phyloP scores from a whole-genome alignment of 2,329 filamentous ascomycete species.

The Daldinia sp. region DNA sequence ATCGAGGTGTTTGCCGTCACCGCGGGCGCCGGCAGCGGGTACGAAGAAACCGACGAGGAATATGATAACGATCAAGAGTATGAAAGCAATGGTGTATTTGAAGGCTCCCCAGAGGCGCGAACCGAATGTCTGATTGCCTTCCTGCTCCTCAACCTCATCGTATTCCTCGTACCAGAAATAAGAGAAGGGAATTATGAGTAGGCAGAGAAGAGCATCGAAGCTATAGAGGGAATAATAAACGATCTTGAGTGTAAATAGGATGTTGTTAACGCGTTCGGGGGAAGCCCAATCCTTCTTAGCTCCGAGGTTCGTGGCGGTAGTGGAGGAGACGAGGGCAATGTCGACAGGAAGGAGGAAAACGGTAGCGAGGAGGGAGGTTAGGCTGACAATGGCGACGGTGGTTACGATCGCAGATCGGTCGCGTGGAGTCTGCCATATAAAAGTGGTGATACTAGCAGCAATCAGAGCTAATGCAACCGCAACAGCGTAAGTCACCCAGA shows the following conservation, averaged over 20 bases:
- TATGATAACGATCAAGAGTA: conserved; percentile 81
- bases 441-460: conserved; percentile 86
- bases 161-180: conserved; percentile 99
- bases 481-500: conserved; percentile 93
- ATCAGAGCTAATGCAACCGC: conserved; percentile 81
- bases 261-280: conserved; percentile 79
- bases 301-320: conserved; percentile 78
- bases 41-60: conserved; percentile 96
- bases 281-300: conserved; percentile 96
- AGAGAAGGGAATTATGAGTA: conserved; percentile 91
- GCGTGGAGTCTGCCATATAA: conserved; percentile 89
- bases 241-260: conserved; percentile 83
- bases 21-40: conserved; percentile 77
- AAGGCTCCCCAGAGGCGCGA: conserved; percentile 83
- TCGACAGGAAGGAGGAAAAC: conserved; percentile 94
- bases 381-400: conserved; percentile 84
- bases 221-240: conserved; percentile 96
- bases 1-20: conserved; percentile 76
- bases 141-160: conserved; percentile 87
- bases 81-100: conserved; percentile 90
- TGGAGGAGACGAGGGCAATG: conserved; percentile 93
- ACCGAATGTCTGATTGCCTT: conserved; percentile 77
- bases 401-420: conserved; percentile 88
- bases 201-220: conserved; percentile 87
- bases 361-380: conserved; percentile 89